Base-by-base conservation (phyloP, 2,329 filamentous ascomycete species). In the Fusarium decemcellulare region DNA sequence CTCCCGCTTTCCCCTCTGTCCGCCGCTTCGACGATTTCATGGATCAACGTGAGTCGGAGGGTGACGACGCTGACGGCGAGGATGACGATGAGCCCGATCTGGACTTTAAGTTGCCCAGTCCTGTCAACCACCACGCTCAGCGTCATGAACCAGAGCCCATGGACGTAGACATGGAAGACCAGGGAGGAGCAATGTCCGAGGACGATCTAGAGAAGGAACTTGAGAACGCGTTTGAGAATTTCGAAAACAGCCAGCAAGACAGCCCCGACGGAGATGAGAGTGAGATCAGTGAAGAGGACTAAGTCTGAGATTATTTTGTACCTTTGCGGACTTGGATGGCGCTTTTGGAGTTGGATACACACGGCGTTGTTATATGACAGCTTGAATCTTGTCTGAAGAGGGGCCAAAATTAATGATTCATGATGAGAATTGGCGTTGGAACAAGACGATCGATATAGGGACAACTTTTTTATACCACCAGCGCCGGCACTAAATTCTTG, bases 211-310 rank as follows among this genome's bases (percentile, higher is more conserved):
- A 87, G 62, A 86, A 87, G 72, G 83, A 85, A 30, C 77, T 90
- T 42, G 87, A 87, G 57, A 86, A 85, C 23, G 79, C 79, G 2
- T 80, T 81, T 72, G 79, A 78, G 54, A 87, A 89, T 71, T 81
- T 91, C 75, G 87, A 88, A 70, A 86, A 86, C 37, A 80, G 83
- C 70, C 81, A 85, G 64, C 82, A 85, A 29, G 86, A 82, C 37
- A 85, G 81, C 64, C 81, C 84, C 30, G 83, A 84, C 29, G 85
- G 83, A 40, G 87, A 89, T 55, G 89, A 91, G 76, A 91, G 89
- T 69, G 88, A 90, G 71, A 88, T 91, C 57, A 91, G 89, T 69
- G 89, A 91, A 75, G 89, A 91, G 76, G 89, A 91, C 75, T 91
- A 79, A 68, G 23, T 7, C 3, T 40, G 53, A 23, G 23, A 32